A percentile compares a stretch with the other conserved stretches of the same genome.
Conservation (phyloP, 345 rosid species). For the Syzygium jambos region DNA sequence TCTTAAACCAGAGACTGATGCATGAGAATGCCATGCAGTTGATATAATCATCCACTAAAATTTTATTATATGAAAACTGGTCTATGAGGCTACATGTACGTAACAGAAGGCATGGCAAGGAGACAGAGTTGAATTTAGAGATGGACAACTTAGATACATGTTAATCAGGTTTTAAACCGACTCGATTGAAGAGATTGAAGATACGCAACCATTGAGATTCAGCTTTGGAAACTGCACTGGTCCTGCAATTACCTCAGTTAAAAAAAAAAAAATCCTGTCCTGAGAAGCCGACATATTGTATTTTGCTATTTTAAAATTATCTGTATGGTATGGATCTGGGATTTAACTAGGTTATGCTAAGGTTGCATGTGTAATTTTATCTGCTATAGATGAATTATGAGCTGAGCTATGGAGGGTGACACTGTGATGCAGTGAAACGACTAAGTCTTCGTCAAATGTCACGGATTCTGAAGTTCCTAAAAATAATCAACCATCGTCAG, state of each 20-base stretch:
- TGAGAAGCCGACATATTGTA: neutral
- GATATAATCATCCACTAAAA: neutral
- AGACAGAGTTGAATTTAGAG: neutral
- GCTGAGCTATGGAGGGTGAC: neutral
- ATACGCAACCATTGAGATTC: neutral
- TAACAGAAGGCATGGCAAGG: neutral
- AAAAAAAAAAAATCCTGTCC: neutral
- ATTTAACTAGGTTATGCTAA: neutral
- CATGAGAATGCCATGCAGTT: neutral
- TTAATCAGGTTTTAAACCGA: neutral
- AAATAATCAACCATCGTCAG: slow-evolving; percentile 32
- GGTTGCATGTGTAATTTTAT: neutral
- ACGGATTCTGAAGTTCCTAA: slow-evolving; percentile 47
- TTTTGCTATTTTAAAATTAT: neutral
- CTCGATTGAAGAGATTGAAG: neutral
- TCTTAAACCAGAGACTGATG: neutral
- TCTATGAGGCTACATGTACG: neutral
- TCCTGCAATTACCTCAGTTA: neutral
- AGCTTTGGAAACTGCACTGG: neutral
- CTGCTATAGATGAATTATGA: neutral
- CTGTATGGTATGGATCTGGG: neutral
- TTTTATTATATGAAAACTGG: neutral
- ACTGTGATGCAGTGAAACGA: slow-evolving; percentile 41
- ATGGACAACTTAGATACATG: neutral
- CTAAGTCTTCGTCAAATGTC: slow-evolving; percentile 29